Evolutionary conservation across 176 grass and related monocot genomes (phyloP).

Genomic region (Chrysopogon serrulatus): DNA sequence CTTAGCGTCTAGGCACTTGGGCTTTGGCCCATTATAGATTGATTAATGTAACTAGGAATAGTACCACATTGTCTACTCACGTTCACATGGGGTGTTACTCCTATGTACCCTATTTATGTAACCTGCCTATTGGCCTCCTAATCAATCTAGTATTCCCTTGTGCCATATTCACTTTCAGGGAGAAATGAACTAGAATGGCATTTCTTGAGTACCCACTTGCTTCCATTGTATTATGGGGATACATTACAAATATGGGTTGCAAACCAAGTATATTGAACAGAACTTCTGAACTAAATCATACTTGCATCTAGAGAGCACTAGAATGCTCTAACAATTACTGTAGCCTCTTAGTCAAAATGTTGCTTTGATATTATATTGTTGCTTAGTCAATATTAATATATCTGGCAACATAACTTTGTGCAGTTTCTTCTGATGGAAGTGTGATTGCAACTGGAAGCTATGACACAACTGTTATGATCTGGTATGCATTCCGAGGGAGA

Average conservation of each 20-base stretch:
- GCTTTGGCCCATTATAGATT: too few species aligned
- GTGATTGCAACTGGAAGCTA: slow-evolving; percentile 94
- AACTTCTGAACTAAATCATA: background rate
- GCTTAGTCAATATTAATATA: background rate
- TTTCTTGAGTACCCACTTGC: background rate
- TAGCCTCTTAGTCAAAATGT: background rate
- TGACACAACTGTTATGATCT: slow-evolving; percentile 95
- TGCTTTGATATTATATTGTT: background rate
- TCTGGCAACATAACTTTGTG: slow-evolving; percentile 24
- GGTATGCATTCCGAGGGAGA: slow-evolving; percentile 76
- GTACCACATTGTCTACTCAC: too few species aligned
- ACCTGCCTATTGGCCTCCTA: too few species aligned
- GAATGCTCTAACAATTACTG: background rate
- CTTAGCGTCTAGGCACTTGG: too few species aligned
- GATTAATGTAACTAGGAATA: too few species aligned
- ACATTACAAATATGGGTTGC: background rate
- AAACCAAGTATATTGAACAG: background rate
- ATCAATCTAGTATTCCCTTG: too few species aligned
- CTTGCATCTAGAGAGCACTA: background rate
- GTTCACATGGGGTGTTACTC: too few species aligned
- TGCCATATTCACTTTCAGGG: too few species aligned
- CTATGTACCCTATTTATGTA: too few species aligned
- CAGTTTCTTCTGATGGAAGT: slow-evolving; percentile 84
- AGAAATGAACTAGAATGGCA: too few species aligned
- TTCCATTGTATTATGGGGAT: background rate